Base-by-base conservation (phyloP, 192 early-diverging fungal genomes). In the Podila clonocystis region DNA sequence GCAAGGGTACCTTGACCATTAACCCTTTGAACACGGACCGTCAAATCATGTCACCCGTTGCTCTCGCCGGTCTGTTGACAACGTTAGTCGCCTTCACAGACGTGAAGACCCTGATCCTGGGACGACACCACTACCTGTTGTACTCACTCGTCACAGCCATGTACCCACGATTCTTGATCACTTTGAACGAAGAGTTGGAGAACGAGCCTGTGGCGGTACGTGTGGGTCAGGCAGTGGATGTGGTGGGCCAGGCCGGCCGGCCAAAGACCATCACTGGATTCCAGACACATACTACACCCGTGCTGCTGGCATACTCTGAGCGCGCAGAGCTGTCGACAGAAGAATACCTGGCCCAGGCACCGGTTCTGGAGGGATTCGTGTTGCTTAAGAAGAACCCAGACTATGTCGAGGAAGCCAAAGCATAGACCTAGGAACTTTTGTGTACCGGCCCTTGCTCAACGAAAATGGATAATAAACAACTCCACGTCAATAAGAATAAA, bases 181-280 rank as follows among this genome's bases (percentile, higher is more conserved):
- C 98, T 29, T 85, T 99, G 73, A 93, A 99, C 83, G 95, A 95
- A 85, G 85, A 94, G 45, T 85, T 97, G n/a, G 91, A 97, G 73
- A 88, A 75, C 38, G 69, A 97, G 58, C 86, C 92, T 19, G 94
- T 94, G 45, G 94, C 93, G 45, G 97, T 97, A 34, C 97, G 97
- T 69, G 98, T 99, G 9, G 98, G 98, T 45, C 96, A 99, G 84
- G 97, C 98, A 28, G 97, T 99, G n/a, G 98, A 99, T 86, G 95
- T 95, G 0, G 98, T 99, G 26, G 98, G 98, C 38, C 97, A 99
- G 83, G 98, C 97, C 2, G 98, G 98, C 26, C 86, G 94, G 64
- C 97, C 97, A 67, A 99, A 99, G 86, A 98, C 97, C 3, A 99
- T 99, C 75, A 99, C 97, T 7, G 98, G 98, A 26, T 99, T 99